Conservation (phyloP, 2,329 filamentous ascomycete species). For the Talaromyces verruculosus region DNA sequence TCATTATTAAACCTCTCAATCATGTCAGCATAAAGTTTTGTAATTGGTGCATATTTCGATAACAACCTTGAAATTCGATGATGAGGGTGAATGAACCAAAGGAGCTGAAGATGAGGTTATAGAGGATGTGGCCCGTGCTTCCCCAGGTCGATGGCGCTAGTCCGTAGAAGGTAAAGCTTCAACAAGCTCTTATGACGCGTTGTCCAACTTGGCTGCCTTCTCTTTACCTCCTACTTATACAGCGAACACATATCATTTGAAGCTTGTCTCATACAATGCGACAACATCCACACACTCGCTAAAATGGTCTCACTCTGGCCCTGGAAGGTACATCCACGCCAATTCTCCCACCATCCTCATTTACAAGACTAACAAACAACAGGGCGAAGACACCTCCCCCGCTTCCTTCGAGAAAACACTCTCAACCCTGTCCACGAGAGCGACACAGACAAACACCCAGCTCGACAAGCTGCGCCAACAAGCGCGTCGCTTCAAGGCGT, state of each 20-base stretch:
- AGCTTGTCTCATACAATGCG: background rate
- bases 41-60: background rate
- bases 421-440: constrained; percentile 77
- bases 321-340: constrained; percentile 65
- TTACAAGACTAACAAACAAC: constrained; percentile 14
- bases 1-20: background rate
- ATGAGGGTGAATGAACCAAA: background rate
- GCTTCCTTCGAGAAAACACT: constrained; percentile 92
- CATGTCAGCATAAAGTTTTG: background rate
- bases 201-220: background rate
- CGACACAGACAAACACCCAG: constrained; percentile 68
- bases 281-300: background rate
- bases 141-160: background rate
- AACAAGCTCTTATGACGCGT: constrained; percentile 7
- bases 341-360: background rate
- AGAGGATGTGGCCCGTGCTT: background rate
- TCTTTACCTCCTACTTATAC: background rate
- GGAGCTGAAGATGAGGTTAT: background rate
- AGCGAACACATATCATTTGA: background rate
- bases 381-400: constrained; percentile 79
- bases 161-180: background rate
- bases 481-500: constrained; percentile 74
- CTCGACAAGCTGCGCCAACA: constrained; percentile 72
- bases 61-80: background rate
- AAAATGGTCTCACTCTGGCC: constrained; percentile 82